Evolutionary conservation across 2,329 filamentous ascomycete genomes (phyloP), one percentile per base, ranked within the genome.

Genomic region (Shiraia bambusicola): DNA sequence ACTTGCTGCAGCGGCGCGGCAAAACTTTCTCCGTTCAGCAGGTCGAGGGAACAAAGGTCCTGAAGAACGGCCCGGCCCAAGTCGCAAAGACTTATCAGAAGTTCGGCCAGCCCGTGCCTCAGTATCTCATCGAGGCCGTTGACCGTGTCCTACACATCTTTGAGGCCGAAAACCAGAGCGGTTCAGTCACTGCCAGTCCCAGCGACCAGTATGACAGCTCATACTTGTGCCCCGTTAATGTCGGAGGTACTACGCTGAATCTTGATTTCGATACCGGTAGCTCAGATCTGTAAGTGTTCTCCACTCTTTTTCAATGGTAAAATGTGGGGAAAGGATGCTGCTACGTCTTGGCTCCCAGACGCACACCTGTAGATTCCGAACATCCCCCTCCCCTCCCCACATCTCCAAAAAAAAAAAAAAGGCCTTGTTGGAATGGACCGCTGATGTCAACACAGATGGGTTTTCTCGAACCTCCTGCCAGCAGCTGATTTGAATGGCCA

Each of bases 241-340:
- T 89, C 48, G 87, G 86, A 31, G 69, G 77, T 59, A 81, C 84
- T 54, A 78, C 71, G 3, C 62, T 88, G 49, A 77, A 81, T 45
- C 64, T 90, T 46, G 84, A 88, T 61, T 78, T 90, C 46, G 87
- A 90, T 52, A 90, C 86, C 11, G 84, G 75, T 49, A 85, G 74
- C 49, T 75, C 82, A 29, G 83, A 86, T 68, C 77, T 87, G 84
- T 82, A 67, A 71, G 78, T 70, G 12, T 30, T 25, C n/a, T 6
- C 17, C 17, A n/a, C 12, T 14, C 7, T 25, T 11, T 27, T 22
- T 14, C 9, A 4, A 11, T 9, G 17, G 13, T 12, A 15, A 32
- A 16, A 9, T 17, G 6, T 15, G 10, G 14, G 15, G 6, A 14
- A 5, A 32, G n/a, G 2, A 32, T 32, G 3, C 17, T 6, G 8